These are phyloP conservation scores for Remersonia thermophila DNA, from an alignment of 2,329 filamentous ascomycete genomes.

Conservation along the genomic window DNA sequence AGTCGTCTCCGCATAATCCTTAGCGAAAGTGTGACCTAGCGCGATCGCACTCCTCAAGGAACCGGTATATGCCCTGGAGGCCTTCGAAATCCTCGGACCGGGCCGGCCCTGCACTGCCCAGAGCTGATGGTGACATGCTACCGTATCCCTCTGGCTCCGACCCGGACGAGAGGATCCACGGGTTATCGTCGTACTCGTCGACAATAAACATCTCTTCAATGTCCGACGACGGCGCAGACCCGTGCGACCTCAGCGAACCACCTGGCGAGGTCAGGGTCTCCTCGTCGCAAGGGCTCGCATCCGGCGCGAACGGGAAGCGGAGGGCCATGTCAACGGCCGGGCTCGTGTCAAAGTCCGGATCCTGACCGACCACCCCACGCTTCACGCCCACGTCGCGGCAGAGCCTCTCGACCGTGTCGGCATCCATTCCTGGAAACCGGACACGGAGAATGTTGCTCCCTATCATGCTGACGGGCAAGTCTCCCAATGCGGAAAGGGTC, in stretches of 20 bases:
- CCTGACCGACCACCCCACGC: slow-evolving; percentile 67
- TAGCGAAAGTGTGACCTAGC: slow-evolving; percentile 9
- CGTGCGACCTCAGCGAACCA: slow-evolving; percentile 33
- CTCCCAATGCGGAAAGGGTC: slow-evolving; percentile 62
- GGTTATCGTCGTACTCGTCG: slow-evolving; percentile 31
- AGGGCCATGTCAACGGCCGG: slow-evolving; percentile 63
- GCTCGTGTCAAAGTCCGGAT: slow-evolving; percentile 56
- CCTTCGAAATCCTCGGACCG: slow-evolving; percentile 40
- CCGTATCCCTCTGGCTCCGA: slow-evolving; percentile 34
- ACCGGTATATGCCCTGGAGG: slow-evolving; percentile 44
- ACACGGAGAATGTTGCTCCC: slow-evolving; percentile 58
- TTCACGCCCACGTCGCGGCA: slow-evolving; percentile 81
- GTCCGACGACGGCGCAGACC: slow-evolving; percentile 23
- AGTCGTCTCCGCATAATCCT: not conserved
- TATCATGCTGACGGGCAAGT: slow-evolving; percentile 68
- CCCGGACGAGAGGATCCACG: slow-evolving; percentile 28
- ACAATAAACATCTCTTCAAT: slow-evolving; percentile 30
- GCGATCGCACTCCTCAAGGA: slow-evolving; percentile 46
- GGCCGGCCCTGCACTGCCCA: slow-evolving; percentile 30
- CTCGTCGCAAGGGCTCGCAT: slow-evolving; percentile 18
- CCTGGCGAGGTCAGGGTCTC: slow-evolving; percentile 33
- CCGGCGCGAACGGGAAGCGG: slow-evolving; percentile 74
- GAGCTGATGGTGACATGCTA: slow-evolving; percentile 34
- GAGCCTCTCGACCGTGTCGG: slow-evolving; percentile 64
- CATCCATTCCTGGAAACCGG: slow-evolving; percentile 84